These are phyloP conservation scores for Pueraria montana DNA, from an alignment of 306 rosid species.

Conservation along the genomic window DNA sequence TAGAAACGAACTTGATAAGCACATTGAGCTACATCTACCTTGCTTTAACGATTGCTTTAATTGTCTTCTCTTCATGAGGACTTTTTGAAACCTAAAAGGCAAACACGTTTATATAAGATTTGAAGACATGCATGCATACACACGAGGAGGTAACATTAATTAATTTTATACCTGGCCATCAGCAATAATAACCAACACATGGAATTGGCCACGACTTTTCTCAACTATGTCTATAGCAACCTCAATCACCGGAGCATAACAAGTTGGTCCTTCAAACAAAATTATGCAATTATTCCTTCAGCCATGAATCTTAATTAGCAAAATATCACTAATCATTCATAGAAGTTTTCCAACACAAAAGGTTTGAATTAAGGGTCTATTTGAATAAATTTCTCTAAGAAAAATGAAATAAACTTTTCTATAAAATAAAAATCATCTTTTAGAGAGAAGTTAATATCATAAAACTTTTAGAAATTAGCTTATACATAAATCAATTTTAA, in stretches of 20 bases:
- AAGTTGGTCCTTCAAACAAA: slow-evolving; percentile 84
- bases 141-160: slow-evolving; percentile 1
- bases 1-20: not conserved
- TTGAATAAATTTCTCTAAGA: no score
- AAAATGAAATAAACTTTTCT: no score
- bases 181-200: slow-evolving; percentile 83
- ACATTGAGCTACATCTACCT: slow-evolving; percentile 67
- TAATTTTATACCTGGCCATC: slow-evolving; percentile 95
- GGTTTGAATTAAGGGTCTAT: no score
- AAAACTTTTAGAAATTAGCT: no score
- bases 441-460: no score
- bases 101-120: slow-evolving; percentile 4
- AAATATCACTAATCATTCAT: no score
- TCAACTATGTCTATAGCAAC: slow-evolving; percentile 94
- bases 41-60: slow-evolving; percentile 81
- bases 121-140: not conserved
- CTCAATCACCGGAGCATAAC: slow-evolving; percentile 83
- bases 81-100: slow-evolving; percentile 85
- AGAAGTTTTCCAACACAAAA: not conserved
- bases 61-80: slow-evolving; percentile 86
- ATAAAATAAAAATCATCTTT: no score
- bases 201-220: slow-evolving; percentile 85
- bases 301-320: slow-evolving; percentile 26
- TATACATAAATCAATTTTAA: no score
- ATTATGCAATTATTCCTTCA: slow-evolving; percentile 42